phyloP scores from a whole-genome alignment of 106 monocot genomes.

The Gastrodia elata region DNA sequence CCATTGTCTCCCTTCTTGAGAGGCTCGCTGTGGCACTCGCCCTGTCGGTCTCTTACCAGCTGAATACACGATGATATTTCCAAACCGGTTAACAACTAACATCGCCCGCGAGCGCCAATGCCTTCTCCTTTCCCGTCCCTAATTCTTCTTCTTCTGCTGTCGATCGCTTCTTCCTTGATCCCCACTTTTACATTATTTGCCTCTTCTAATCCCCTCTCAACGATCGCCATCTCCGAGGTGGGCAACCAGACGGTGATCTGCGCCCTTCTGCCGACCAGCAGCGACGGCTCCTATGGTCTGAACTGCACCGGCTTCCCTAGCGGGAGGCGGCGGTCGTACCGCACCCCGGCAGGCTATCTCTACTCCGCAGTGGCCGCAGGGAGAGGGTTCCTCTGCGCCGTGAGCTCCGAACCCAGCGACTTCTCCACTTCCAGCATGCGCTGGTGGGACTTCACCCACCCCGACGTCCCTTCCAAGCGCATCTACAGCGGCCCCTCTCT shows the following conservation, averaged over 20 bases:
- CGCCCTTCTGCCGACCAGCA: slow-evolving; percentile 34
- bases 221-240: slow-evolving; percentile 38
- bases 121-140: slow-evolving; percentile 14
- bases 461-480: slow-evolving; percentile 14
- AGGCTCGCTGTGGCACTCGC: no score
- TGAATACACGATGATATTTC: slow-evolving; percentile 6
- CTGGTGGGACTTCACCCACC: slow-evolving; percentile 62
- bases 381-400: slow-evolving; percentile 68
- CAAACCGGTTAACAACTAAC: background rate
- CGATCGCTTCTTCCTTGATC: slow-evolving; percentile 4
- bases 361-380: slow-evolving; percentile 78
- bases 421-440: slow-evolving; percentile 32
- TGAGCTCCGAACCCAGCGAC: slow-evolving; percentile 11
- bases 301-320: slow-evolving; percentile 45
- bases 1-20: no score
- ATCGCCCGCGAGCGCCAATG: slow-evolving; percentile 10
- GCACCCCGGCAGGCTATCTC: slow-evolving; percentile 11
- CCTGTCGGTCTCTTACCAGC: no score
- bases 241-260: slow-evolving; percentile 47
- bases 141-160: slow-evolving; percentile 6
- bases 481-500: slow-evolving; percentile 46
- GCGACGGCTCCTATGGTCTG: slow-evolving; percentile 15
- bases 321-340: slow-evolving; percentile 19
- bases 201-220: slow-evolving; percentile 35
- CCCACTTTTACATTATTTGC: background rate